Conservation (phyloP, 768 basidiomycete species). For the Boletus edulis region DNA sequence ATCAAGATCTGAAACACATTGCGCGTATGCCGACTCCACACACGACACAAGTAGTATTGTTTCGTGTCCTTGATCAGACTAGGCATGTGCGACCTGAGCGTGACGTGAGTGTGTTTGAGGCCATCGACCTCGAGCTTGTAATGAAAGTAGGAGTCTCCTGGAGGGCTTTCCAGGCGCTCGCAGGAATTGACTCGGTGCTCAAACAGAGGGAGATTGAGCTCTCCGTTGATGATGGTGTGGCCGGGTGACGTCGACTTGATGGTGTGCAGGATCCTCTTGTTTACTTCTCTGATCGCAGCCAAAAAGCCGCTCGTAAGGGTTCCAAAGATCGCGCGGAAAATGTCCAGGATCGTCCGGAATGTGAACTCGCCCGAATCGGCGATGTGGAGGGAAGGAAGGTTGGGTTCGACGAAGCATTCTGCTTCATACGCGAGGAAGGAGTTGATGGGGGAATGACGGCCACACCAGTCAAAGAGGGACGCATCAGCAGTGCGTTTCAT, state of each 20-base stretch:
- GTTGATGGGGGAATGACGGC: constrained; percentile 19
- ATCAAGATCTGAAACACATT: constrained; percentile 16
- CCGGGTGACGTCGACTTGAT: constrained; percentile 14
- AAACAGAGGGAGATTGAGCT: constrained; percentile 20
- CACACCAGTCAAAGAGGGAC: constrained; percentile 27
- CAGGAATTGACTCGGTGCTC: constrained; percentile 19
- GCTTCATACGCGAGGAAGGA: constrained; percentile 20
- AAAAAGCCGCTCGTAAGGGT: neutral
- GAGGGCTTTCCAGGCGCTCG: neutral
- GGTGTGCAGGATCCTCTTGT: constrained; percentile 2
- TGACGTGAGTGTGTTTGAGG: constrained; percentile 6
- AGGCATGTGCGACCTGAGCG: neutral
- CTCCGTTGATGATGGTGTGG: constrained; percentile 23
- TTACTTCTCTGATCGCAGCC: neutral
- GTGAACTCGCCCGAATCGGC: constrained; percentile 5
- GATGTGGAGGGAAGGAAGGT: constrained; percentile 1
- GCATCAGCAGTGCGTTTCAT: constrained; percentile 26
- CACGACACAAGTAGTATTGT: constrained; percentile 21
- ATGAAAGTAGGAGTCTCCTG: neutral
- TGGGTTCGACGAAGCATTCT: constrained; percentile 13
- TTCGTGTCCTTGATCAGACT: constrained; percentile 1
- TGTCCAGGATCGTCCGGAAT: constrained; percentile 12
- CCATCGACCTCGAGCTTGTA: constrained; percentile 15
- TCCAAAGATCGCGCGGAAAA: constrained; percentile 8
- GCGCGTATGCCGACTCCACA: constrained; percentile 14